phyloP scores from a whole-genome alignment of 768 basidiomycete genomes.

The Stropharia rugosoannulata region DNA sequence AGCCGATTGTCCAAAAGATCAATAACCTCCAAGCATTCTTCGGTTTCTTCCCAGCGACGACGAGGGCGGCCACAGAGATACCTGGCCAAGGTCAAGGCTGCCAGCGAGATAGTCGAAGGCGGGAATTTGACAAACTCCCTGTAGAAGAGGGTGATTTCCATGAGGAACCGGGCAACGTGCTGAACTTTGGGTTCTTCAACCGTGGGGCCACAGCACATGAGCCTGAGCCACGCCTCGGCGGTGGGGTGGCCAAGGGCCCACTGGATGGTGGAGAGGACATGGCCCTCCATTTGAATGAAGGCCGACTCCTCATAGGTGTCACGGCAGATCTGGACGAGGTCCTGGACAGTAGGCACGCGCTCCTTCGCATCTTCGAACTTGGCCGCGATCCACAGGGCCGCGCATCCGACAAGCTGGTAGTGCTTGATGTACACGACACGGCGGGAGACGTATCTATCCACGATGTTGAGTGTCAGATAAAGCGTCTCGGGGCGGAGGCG shows the following conservation, averaged over 20 bases:
- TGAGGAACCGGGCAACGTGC: conserved; percentile 94
- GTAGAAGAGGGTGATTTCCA: conserved; percentile 99
- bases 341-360: conserved; percentile 93
- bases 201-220: conserved; percentile 72
- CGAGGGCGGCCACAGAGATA: conserved; percentile 83
- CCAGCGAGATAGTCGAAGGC: conserved; percentile 88
- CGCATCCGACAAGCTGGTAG: conserved; percentile 98
- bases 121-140: conserved; percentile 89
- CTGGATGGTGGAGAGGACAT: conserved; percentile 93
- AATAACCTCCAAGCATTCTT: conserved; percentile 81
- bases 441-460: conserved; percentile 98
- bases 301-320: conserved; percentile 97
- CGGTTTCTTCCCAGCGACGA: conserved; percentile 80
- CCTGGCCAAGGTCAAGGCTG: conserved; percentile 84
- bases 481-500: conserved; percentile 97
- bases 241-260: conserved; percentile 98
- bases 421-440: conserved; percentile 99
- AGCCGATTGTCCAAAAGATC: conserved; percentile 84
- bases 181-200: conserved; percentile 89
- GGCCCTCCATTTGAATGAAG: conserved; percentile 99
- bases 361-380: conserved; percentile 99
- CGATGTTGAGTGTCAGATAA: conserved; percentile 97
- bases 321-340: conserved; percentile 93
- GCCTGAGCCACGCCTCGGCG: conserved; percentile 94
- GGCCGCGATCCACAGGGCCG: conserved; percentile 97